Evolutionary conservation across 1,139 yeast species (phyloP).

Genomic region (Geotrichum fermentans): DNA sequence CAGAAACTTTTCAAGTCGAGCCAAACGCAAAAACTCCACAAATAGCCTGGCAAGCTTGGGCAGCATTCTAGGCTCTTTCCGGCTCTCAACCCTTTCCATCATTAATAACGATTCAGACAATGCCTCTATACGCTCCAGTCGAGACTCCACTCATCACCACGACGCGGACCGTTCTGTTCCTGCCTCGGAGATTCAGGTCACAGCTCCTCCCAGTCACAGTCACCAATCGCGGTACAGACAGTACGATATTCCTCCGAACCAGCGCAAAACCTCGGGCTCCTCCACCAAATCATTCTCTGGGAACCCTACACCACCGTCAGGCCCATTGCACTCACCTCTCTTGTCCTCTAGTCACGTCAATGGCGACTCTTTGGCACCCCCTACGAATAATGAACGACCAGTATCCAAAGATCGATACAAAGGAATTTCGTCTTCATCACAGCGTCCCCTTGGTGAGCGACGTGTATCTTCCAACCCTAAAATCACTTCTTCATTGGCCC

Average conservation of each 20-base stretch:
- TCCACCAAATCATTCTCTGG: no score
- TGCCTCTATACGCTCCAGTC: constrained; percentile 7
- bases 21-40: constrained; percentile 14
- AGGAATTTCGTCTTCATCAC: constrained; percentile 13
- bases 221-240: constrained; percentile 2
- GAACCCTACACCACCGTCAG: no score
- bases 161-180: neutral
- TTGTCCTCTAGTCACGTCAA: neutral
- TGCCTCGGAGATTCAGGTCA: neutral
- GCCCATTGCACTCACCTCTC: no score
- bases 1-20: neutral
- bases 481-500: neutral
- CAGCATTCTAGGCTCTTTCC: constrained; percentile 32
- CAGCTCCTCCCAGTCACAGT: neutral
- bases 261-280: no score
- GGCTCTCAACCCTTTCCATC: constrained; percentile 29
- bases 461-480: constrained; percentile 7
- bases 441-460: constrained; percentile 3
- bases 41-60: constrained; percentile 22
- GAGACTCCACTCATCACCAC: constrained; percentile 5
- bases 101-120: constrained; percentile 13
- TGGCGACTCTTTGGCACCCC: neutral
- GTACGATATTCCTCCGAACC: constrained; percentile 1
- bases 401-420: constrained; percentile 16
- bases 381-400: constrained; percentile 10